A percentile compares a stretch with the other conserved stretches of the same genome.
phyloP scores from a whole-genome alignment of 2,329 filamentous ascomycete genomes.

The Thielaviopsis ethacetica region DNA sequence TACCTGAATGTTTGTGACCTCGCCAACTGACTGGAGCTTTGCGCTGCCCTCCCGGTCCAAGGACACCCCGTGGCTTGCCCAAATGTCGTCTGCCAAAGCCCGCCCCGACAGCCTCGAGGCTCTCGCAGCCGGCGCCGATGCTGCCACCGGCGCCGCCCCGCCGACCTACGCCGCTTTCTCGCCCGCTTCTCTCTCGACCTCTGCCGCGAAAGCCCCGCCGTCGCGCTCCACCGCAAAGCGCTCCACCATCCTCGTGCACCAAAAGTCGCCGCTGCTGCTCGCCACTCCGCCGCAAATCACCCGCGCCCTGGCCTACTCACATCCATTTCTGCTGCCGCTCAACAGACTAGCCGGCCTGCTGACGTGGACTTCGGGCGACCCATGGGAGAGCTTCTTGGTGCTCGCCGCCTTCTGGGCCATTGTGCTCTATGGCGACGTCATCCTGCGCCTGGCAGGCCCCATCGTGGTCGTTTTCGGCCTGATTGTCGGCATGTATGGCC shows the following conservation, averaged over 20 bases:
- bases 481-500: constrained; percentile 82
- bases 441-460: constrained; percentile 71
- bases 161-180: constrained; percentile 85
- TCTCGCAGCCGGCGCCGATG: constrained; percentile 5
- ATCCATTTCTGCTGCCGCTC: constrained; percentile 79
- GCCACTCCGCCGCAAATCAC: constrained; percentile 93
- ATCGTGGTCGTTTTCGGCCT: constrained; percentile 63
- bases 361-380: constrained; percentile 85
- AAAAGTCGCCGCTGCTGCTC: constrained; percentile 84
- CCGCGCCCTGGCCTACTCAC: constrained; percentile 82
- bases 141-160: constrained; percentile 24
- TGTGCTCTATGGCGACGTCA: constrained; percentile 68
- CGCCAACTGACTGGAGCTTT: constrained; percentile 4
- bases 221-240: constrained; percentile 44
- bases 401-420: constrained; percentile 73
- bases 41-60: constrained; percentile 1
- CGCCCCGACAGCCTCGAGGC: constrained; percentile 10
- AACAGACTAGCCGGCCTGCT: constrained; percentile 74
- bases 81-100: constrained; percentile 13
- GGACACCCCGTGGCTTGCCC: constrained; percentile 14
- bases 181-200: constrained; percentile 56
- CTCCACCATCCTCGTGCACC: constrained; percentile 87
- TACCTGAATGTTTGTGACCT: neutral
- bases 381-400: constrained; percentile 92
- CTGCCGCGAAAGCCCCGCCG: constrained; percentile 29